Conservation (phyloP, 352 stramenopile genomes). For the Phytophthora syringae region DNA sequence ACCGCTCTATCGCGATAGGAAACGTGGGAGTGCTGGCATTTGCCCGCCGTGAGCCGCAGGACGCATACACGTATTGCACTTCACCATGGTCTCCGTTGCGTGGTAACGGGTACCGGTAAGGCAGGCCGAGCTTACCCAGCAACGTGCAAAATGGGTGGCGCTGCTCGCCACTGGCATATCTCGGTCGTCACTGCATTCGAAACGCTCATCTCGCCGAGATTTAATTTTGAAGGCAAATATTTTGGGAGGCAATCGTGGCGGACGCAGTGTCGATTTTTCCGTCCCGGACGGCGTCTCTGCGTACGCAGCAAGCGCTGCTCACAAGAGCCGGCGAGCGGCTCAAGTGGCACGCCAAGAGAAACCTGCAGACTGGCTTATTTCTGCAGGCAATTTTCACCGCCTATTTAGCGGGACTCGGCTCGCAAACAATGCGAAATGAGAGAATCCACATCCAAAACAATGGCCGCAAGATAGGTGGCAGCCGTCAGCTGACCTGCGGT, state of each 20-base stretch:
- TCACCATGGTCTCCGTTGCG: no score
- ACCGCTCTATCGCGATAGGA: conserved; percentile 12
- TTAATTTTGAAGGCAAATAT: neutral
- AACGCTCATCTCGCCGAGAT: conserved; percentile 21
- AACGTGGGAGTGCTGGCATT: neutral
- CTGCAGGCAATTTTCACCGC: neutral
- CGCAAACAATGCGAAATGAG: neutral
- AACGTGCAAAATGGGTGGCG: conserved; percentile 16
- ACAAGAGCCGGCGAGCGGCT: conserved; percentile 29
- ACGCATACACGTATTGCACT: no score
- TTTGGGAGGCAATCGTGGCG: neutral
- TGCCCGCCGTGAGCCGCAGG: no score
- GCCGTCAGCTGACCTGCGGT: no score
- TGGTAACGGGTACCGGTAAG: no score
- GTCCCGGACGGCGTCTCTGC: conserved; percentile 17
- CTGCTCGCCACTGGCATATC: conserved; percentile 2
- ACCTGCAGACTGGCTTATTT: conserved; percentile 19
- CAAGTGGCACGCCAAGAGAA: conserved; percentile 29
- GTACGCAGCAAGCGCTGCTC: conserved; percentile 12
- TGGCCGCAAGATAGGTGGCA: no score
- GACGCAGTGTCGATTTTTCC: neutral
- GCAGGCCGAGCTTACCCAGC: no score
- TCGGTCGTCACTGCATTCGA: conserved; percentile 27
- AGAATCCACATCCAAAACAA: neutral
- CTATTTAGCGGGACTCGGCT: neutral